Base-by-base conservation (phyloP, 352 stramenopile genomes). In the Globisporangium spinosum region DNA sequence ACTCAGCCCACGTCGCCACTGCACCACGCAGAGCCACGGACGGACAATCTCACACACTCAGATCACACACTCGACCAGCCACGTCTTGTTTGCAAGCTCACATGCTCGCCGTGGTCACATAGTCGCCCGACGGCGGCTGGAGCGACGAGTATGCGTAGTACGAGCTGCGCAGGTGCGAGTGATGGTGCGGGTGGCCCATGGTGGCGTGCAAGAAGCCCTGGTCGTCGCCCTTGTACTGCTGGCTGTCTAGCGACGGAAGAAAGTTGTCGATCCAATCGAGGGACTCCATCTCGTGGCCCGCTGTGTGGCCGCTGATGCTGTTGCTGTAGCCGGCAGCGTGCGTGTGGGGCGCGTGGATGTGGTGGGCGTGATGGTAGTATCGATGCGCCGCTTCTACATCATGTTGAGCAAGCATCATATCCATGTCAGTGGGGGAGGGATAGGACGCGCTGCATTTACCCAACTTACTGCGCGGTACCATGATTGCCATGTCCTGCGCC, bases 261-360 rank as follows among this genome's bases (percentile, higher is more conserved):
- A 84, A 86, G 57, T 66, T 77, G 65, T 89, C 82, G 63, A 90
- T 84, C 82, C 82, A 89, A 58, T 90, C 82, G 62, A 89, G 70
- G n/a, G 81, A 87, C 29, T 90, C 82, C 58, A 75, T 62, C 8
- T 82, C 74, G 62, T 73, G 67, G 32, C 67, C 7, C 25, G 55
- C 32, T 60, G 43, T 20, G 61, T 64, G 56, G 56, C 6, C 7
- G n/a, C n/a, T 8, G 47, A 15, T 13, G 8, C 6, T 32, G 56
- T 22, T 25, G 62, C 23, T 34, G 66, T 40, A 55, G 43, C 13
- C 58, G n/a, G 25, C 3, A 51, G 58, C 9, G 13, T 69, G 22
- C 53, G 22, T 58, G 67, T 70, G 70, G 56, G 59, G 60, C 64
- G 34, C 38, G 62, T 71, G 64, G 25, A 15, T 15, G 35, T 22